Evolutionary conservation across 208 protist species (phyloP), one percentile per base, ranked within the genome.

Genomic region (Acanthamoeba polyphaga): DNA sequence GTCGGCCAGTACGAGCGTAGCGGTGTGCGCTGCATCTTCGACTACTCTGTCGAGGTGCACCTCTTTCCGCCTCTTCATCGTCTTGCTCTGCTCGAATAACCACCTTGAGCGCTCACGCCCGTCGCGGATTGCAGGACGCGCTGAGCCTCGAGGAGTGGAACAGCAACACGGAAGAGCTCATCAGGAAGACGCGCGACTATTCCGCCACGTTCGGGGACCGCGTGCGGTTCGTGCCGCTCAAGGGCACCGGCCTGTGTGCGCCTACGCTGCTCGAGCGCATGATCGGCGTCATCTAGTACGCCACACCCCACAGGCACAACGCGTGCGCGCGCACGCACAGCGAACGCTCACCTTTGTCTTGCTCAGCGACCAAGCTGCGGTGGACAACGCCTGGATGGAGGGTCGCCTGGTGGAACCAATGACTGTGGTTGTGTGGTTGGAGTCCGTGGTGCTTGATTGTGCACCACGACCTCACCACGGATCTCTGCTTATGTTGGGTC

Each of bases 11-110:
- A 91, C 34, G 58, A 74, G 38, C 62, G 58, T n/a, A 51, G n/a
- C 55, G 85, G 85, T 17, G 62, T 91, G 7, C 85, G 85, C 85
- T 91, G 62, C 85, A 91, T 91, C 24, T 72, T 72, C 29, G 85
- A 91, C 29, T 91, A 32, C 62, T 91, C 85, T n/a, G 55, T 91
- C 8, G 85, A 91, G 85, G 85, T 53, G 32, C 10, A 29, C 70
- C 53, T 15, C 53, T 60, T 60, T 22, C 64, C 34, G 10, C 17
- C 15, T 72, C 38, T 43, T 43, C 38, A 5, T 43, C 38, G 38
- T 43, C 38, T 43, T 43, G 38, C 3, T 43, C 38, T 43, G 38
- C 38, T 10, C 38, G 2, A 19, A 10, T 27, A 7, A 5, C 6
- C 34, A 6, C 9, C 70, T 78, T 78, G 8, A 10, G 34, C 27